Evolutionary conservation across 2,329 filamentous ascomycete species (phyloP).

Genomic region (Tolypocladium paradoxum): DNA sequence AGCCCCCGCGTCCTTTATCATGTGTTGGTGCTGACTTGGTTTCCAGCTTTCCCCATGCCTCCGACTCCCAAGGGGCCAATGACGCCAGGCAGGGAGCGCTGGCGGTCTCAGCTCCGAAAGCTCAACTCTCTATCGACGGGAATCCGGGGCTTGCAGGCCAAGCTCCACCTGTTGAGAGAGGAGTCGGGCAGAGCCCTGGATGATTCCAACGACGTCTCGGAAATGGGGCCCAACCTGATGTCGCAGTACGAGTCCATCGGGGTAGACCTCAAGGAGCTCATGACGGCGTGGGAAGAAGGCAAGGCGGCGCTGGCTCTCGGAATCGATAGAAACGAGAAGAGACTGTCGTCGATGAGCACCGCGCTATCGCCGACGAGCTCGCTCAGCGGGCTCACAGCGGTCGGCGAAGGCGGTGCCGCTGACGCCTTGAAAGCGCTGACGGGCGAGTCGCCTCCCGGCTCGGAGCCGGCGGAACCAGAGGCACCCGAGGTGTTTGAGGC

Average conservation of each 20-base stretch:
- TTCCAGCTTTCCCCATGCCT: constrained; percentile 39
- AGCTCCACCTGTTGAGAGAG: constrained; percentile 83
- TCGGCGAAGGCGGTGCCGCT: constrained; percentile 39
- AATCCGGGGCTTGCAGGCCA: constrained; percentile 85
- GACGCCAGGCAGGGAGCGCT: constrained; percentile 69
- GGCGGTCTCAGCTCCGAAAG: constrained; percentile 79
- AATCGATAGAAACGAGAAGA: constrained; percentile 70
- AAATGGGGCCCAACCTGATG: constrained; percentile 70
- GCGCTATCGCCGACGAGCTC: constrained; percentile 49
- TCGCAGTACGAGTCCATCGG: constrained; percentile 93
- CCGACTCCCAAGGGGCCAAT: constrained; percentile 48
- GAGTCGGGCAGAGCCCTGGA: constrained; percentile 75
- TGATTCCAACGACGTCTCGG: constrained; percentile 58
- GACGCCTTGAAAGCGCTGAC: constrained; percentile 69
- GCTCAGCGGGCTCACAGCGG: constrained; percentile 56
- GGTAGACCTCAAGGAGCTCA: constrained; percentile 67
- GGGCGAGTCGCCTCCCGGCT: constrained; percentile 50
- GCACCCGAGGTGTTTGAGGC: constrained; percentile 84
- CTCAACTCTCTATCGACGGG: constrained; percentile 81
- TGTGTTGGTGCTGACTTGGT: constrained; percentile 1
- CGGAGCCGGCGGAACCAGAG: constrained; percentile 49
- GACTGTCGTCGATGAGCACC: constrained; percentile 51
- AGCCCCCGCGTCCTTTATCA: not conserved
- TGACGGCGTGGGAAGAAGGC: constrained; percentile 80
- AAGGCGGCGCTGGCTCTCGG: constrained; percentile 72